Evolutionary conservation across 345 rosid species (phyloP), one percentile per base, ranked within the genome.

Genomic region (Laguncularia racemosa): DNA sequence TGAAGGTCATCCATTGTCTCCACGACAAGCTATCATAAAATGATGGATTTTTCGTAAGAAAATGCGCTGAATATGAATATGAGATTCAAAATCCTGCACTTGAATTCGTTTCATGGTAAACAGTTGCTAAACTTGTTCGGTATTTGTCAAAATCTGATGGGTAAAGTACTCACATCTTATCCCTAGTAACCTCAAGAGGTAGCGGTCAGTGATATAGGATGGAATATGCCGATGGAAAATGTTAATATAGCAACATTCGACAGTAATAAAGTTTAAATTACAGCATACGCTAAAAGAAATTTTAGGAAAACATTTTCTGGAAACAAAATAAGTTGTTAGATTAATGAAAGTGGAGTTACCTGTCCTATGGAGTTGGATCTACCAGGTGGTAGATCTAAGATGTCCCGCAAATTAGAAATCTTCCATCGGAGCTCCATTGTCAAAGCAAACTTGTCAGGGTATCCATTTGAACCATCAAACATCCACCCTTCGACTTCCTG

Each of bases 1-100:
- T 78, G 73, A 2, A 90, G 92, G 63, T 90, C 92, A 63, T 60
- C 77, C 77, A 82, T 78, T n/a, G 97, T 84, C 71, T 66, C 63
- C 47, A 73, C 47, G 59, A 86, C 70, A 62, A 90, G 73, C 96
- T 89, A 71, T 75, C 50, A 44, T 20, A 61, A 48, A 16, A 53
- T 6, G 40, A 7, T 33, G 58, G 54, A 28, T 17, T 14, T 23
- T 44, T 44, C 2, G 20, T n/a, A 16, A 40, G 18, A 26, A 18
- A 38, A 44, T 13, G 16, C 14, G 44, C 14, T 18, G 62, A 56
- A 16, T n/a, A 40, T 50, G 13, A 53, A 23, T 23, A 23, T 23
- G 28, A 23, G 28, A 23, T 23, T 23, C 28, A 23, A 23, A 23
- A 2, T 23, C 5, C 5, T 23, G 28, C 28, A 2, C 4, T 23